Evolutionary conservation across 148 eudicot species (phyloP).

Genomic region (Bassia scoparia): DNA sequence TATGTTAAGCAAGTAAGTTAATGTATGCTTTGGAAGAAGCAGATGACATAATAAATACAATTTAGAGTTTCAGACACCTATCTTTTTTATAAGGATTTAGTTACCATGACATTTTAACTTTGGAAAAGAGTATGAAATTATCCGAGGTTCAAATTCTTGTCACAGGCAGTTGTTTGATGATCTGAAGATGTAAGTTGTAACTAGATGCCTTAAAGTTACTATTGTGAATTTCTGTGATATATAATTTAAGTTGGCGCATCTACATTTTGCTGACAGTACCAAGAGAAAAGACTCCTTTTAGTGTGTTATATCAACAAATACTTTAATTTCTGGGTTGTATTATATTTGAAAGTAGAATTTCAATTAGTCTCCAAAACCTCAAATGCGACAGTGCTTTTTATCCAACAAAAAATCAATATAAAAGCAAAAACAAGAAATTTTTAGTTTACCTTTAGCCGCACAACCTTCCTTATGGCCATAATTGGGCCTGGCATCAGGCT

Average conservation of each 20-base stretch:
- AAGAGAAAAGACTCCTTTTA: not conserved
- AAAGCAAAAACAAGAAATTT: not conserved
- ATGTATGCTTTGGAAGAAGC: not conserved
- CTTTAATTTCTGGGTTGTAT: not conserved
- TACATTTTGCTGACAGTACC: not conserved
- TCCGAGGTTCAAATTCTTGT: not conserved
- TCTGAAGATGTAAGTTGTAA: not conserved
- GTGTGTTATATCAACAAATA: not conserved
- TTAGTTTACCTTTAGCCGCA: conserved; percentile 69
- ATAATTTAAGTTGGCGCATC: not conserved
- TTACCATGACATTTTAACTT: not conserved
- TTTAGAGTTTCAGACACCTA: no score
- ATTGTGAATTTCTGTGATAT: not conserved
- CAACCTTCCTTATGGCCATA: conserved; percentile 85
- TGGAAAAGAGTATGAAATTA: not conserved
- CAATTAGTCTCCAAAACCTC: not conserved
- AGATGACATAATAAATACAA: not conserved
- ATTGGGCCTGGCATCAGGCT: conserved; percentile 84
- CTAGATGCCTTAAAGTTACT: not conserved
- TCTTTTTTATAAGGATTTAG: not conserved
- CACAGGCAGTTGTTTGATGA: not conserved
- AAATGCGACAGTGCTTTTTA: not conserved
- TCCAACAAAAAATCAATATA: not conserved
- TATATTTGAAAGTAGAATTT: not conserved
- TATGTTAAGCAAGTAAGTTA: not conserved